Base-by-base conservation (phyloP, 225 moss, liverwort and hornwort species). In the Climacium dendroides region DNA sequence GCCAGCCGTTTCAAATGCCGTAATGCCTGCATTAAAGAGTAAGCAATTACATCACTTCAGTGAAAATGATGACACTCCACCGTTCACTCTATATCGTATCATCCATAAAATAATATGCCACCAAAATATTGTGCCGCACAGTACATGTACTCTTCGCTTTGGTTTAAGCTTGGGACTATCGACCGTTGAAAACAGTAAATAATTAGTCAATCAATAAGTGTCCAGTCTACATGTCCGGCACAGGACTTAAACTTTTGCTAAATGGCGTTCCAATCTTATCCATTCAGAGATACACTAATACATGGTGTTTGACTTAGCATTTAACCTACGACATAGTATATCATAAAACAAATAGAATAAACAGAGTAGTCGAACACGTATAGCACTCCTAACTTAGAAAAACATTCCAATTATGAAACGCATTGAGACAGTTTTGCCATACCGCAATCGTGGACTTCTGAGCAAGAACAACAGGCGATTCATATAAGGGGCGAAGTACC, bases 391-490 rank as follows among this genome's bases (percentile, higher is more conserved):
- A n/a, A n/a, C n/a, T n/a, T n/a, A n/a, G n/a, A n/a, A n/a, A n/a
- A n/a, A n/a, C n/a, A n/a, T n/a, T n/a, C n/a, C n/a, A n/a, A n/a
- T 9, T 43, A 34, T 19, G 29, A 55, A 26, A 86, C 43, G 25
- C 66, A 26, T 16, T 43, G 61, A 74, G 43, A 58, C 13, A 62
- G 35, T 43, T 59, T 23, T 1, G 24, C 18, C 90, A 64, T 91
- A 97, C 97, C 93, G 93, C 95, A 78, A 98, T 95, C 62, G 98
- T 97, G 50, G 90, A 95, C 87, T 97, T 98, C 87, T 98, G 97
- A 15, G 97, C 97, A 48, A 98, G 97, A 78, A 97, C 95, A 76
- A 97, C 95, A 70, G 98, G 95, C 67, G 98, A 98, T 82, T 98
- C 98, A 52, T 98, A 98, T 41, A 98, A 82, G 54, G 98, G 98